Base-by-base conservation (phyloP, 495 filamentous ascomycete species). In the Daldinia decipiens region DNA sequence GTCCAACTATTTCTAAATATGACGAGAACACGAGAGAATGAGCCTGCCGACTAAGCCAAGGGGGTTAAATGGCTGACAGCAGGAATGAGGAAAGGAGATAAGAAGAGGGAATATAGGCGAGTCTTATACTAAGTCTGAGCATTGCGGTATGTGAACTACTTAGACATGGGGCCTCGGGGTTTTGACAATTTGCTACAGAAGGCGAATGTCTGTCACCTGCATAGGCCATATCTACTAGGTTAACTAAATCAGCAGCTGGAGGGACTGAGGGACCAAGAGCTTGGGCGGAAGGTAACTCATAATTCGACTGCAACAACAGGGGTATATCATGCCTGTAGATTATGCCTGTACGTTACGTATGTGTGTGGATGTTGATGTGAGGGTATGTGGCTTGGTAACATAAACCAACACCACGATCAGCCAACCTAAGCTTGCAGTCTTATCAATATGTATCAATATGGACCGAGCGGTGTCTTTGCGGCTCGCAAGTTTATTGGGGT, bases 51-150 rank as follows among this genome's bases (percentile, higher is more conserved):
- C 38, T 36, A 59, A 63, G 29, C 65, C 60, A 51, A 24, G 21
- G 40, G 27, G 40, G 15, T 21, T 17, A 53, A 62, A 47, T 2
- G 62, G 60, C 63, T 70, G 59, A 59, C 29, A 55, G 45, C 59
- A n/a, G 38, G 52, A 58, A 40, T 43, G 52, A 65, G 39, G 5
- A 53, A 67, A 58, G 47, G 52, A 50, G 27, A 59, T 57, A 45
- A 53, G 31, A 13, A 29, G 39, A 40, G 27, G 53, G 9, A 56
- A 36, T 38, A 36, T 38, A 64, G 65, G 58, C 53, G 47, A 71
- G 61, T 74, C 73, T 77, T 77, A 77, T 77, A 77, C 29, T 50
- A 29, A 57, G 40, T 50, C 38, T 36, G 6, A 17, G 38, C 45
- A 34, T 59, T 21, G 15, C 40, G 45, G 47, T 65, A 65, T 63